Evolutionary conservation across 1,284 basidiomycete genomes (phyloP), one percentile per base, ranked within the genome.

Genomic region (Cryptococcus maquisensis): DNA sequence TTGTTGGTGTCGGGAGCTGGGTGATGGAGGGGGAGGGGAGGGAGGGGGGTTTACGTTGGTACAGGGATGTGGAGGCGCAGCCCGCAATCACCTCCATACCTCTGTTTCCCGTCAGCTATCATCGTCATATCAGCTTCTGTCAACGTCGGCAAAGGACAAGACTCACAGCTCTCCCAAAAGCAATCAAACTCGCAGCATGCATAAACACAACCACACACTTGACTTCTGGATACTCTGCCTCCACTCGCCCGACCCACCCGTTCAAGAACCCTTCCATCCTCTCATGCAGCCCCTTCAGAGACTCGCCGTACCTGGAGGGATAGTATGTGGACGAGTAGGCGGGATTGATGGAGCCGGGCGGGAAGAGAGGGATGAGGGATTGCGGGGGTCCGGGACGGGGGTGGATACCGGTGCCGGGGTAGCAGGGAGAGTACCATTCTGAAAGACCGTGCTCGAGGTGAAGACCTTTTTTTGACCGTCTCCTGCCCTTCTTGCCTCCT

Each of bases 121-220:
- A 3, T 24, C 23, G 32, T 28, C 7, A 12, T 3, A n/a, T 32
- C 5, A 32, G 28, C 28, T 13, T 41, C 42, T 47, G 45, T 41
- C 47, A 41, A 35, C 7, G n/a, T n/a, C 39, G 28, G 4, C 15
- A 12, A 23, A 7, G 1, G 32, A 36, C 26, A 50, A 24, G 16
- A 67, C 71, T 57, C 50, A 73, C 73, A 37, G 71, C 69, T 48
- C 74, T 54, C 1, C 76, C 76, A 0, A 77, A 56, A 3, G 73
- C 74, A 52, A 77, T 77, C 1, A 77, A 69, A 26, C 68, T 78
- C 7, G 80, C 80, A 1, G 80, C 80, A 63, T 81, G 80, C 13
- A 71, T 72, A 56, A 79, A 78, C 26, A 81, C 65, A 12, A 78
- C 70, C 23, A 79, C 73, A 1, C 64, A 64, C 44, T 67, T 66